These are phyloP conservation scores for Manihot esculenta DNA, from an alignment of 441 rosid genomes.

Conservation along the genomic window DNA sequence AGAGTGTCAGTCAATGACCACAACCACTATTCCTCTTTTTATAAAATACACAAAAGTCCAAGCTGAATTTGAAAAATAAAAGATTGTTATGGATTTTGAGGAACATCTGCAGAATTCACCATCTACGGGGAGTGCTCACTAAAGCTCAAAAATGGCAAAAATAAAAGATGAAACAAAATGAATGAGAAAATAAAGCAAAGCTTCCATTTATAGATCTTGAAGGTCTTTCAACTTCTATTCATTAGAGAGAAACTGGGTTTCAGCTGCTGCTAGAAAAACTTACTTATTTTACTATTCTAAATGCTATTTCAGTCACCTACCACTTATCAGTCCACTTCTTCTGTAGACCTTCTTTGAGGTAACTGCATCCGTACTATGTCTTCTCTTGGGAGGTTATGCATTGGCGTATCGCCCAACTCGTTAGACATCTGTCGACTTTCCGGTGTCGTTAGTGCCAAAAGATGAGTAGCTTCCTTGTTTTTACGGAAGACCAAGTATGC, in stretches of 20 bases:
- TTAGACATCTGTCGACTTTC: conserved; percentile 32
- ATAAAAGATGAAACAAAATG: too few species aligned
- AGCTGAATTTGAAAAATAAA: too few species aligned
- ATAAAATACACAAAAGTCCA: too few species aligned
- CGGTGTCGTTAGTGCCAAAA: conserved; percentile 45
- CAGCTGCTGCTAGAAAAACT: neutral
- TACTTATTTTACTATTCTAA: neutral
- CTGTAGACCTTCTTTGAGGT: conserved; percentile 43
- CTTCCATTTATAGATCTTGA: neutral
- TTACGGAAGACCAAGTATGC: conserved; percentile 69
- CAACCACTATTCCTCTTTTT: too few species aligned
- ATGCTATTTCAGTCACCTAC: neutral
- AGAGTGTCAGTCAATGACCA: too few species aligned
- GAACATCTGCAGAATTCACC: too few species aligned
- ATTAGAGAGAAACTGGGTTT: neutral
- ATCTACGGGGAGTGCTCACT: too few species aligned
- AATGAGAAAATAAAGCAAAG: neutral
- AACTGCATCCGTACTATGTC: conserved; percentile 70
- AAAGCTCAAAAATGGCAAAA: too few species aligned
- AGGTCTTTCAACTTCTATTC: neutral
- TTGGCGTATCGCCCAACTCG: conserved; percentile 22
- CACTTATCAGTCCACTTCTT: conserved; percentile 29
- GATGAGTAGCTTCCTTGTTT: conserved; percentile 44
- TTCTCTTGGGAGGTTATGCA: conserved; percentile 53
- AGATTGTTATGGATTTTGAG: too few species aligned